phyloP scores from a whole-genome alignment of 2,329 filamentous ascomycete species.

The Penicillium brasilianum region DNA sequence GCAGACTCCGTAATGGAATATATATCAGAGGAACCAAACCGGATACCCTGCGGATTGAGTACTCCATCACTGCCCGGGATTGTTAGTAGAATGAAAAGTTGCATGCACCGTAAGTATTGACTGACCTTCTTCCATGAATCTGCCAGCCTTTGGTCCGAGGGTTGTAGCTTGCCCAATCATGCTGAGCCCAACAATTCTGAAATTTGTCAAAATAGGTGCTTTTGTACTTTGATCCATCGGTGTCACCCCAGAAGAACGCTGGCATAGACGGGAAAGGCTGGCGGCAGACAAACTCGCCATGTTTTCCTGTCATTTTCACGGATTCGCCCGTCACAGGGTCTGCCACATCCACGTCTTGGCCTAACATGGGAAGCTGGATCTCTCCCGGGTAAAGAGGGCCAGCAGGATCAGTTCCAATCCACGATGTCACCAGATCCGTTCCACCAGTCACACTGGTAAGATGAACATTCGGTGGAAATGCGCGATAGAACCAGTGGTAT shows the following conservation, averaged over 20 bases:
- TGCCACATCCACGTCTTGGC: constrained; percentile 54
- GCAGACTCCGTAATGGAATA: constrained; percentile 55
- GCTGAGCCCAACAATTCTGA: constrained; percentile 47
- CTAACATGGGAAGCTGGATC: constrained; percentile 53
- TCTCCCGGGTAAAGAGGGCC: constrained; percentile 52
- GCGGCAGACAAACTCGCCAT: constrained; percentile 53
- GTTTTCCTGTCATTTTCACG: constrained; percentile 18
- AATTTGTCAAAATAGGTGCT: constrained; percentile 54
- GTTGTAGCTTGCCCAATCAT: constrained; percentile 53
- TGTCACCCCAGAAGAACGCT: constrained; percentile 53
- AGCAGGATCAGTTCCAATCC: constrained; percentile 49
- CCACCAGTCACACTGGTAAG: constrained; percentile 53
- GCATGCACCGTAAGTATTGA: background rate
- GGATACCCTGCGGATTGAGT: constrained; percentile 54
- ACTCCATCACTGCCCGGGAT: constrained; percentile 47
- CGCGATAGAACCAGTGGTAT: constrained; percentile 46
- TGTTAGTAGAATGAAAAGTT: constrained; percentile 5
- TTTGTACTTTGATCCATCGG: constrained; percentile 47
- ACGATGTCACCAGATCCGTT: constrained; percentile 54
- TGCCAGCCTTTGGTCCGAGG: constrained; percentile 48
- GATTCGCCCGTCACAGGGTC: constrained; percentile 47
- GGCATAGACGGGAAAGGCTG: constrained; percentile 56
- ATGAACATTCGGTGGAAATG: constrained; percentile 46
- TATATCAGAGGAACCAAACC: constrained; percentile 55
- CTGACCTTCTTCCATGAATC: constrained; percentile 51